Evolutionary conservation across 2,329 filamentous ascomycete species (phyloP).

Genomic region (Alternaria burnsii): DNA sequence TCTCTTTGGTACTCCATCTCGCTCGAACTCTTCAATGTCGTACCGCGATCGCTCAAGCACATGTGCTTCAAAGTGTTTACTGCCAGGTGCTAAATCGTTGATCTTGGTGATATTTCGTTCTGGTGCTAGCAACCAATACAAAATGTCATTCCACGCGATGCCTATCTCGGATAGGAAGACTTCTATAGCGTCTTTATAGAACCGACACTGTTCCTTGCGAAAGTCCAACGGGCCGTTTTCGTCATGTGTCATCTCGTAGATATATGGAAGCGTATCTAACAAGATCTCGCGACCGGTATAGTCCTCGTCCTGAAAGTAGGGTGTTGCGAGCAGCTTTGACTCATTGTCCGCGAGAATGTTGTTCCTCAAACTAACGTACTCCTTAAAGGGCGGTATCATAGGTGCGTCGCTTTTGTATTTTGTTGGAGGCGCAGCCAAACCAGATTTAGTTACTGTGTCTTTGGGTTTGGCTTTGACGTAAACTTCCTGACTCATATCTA

Average conservation of each 20-base stretch:
- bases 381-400: conserved; percentile 50
- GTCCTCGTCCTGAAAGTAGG: conserved; percentile 42
- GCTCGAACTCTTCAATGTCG: conserved; percentile 29
- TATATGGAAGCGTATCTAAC: conserved; percentile 37
- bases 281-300: conserved; percentile 24
- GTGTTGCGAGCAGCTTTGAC: conserved; percentile 51
- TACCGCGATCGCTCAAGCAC: conserved; percentile 35
- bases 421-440: conserved; percentile 21
- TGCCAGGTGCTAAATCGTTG: conserved; percentile 14
- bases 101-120: conserved; percentile 20
- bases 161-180: conserved; percentile 47
- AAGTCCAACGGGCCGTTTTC: conserved; percentile 40
- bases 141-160: conserved; percentile 48
- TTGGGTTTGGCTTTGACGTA: conserved; percentile 23
- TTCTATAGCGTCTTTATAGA: conserved; percentile 47
- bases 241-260: conserved; percentile 40
- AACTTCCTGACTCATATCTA: conserved; percentile 28
- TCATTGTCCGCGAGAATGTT: conserved; percentile 55
- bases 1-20: conserved; percentile 16
- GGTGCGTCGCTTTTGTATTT: conserved; percentile 26
- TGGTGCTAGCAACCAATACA: conserved; percentile 52
- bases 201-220: conserved; percentile 47
- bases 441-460: conserved; percentile 12
- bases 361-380: conserved; percentile 53
- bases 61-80: conserved; percentile 13